Evolutionary conservation across 306 rosid genomes (phyloP), one percentile per base, ranked within the genome.

Genomic region (Gynostemma pentaphyllum): DNA sequence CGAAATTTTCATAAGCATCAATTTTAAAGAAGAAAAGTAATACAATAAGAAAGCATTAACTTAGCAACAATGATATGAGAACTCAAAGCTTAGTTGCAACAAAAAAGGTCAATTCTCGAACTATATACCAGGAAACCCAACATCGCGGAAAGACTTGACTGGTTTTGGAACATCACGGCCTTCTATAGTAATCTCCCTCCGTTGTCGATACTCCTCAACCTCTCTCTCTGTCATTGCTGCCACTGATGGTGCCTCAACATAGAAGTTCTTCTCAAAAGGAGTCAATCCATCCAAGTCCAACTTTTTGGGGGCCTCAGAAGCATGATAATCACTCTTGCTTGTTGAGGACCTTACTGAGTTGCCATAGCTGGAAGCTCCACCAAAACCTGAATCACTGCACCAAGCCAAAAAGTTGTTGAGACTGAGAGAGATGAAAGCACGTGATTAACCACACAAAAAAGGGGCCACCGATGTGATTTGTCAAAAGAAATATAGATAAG

Each of bases 161-260:
- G 99, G 99, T 59, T 82, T 88, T n/a, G 99, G 99, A 34, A 92
- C 87, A 72, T 88, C 99, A 13, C 84, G 88, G 28, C 99, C 97
- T 79, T 92, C 99, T 69, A 92, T 81, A 8, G 95, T 88, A 66
- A 92, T 88, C 64, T 88, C 99, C 52, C 99, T 83, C 70, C 44
- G 78, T 29, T 11, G 76, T 13, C 90, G 81, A 66, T 86, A 92
- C 64, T 92, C 95, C 66, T 70, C 80, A 45, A 92, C 94, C 62
- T 88, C 95, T 21, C 29, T 77, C 46, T 88, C 99, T 0, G 97
- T 79, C 95, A 92, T 92, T 73, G 77, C 81, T 45, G 82, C 83
- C 62, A 92, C 95, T 2, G 84, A 44, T 0, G 97, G 79, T 1
- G 94, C 74, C 68, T 92, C 99, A 2, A 40, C 71, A 70, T 92